Evolutionary conservation across 495 filamentous ascomycete genomes (phyloP), one percentile per base, ranked within the genome.

Genomic region (Penicillium pulvis): DNA sequence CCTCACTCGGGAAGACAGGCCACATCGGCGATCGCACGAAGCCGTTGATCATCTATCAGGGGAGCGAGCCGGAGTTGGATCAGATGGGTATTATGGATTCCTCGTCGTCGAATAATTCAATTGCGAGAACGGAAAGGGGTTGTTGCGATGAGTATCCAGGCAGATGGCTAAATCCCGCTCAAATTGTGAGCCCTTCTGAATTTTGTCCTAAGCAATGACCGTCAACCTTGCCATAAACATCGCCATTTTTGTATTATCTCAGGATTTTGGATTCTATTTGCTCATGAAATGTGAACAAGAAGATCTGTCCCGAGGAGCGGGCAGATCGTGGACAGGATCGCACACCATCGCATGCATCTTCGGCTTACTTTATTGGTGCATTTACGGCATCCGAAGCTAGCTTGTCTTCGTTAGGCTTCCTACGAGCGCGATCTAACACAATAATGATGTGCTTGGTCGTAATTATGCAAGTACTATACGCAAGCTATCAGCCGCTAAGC

Each of bases 51-150:
- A 26, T 26, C 20, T 26, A 48, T 26, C 46, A 48, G 46, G 10
- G 46, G 26, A n/a, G 26, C 14, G 46, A 48, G 26, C 46, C 1
- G 46, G 46, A n/a, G 12, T 30, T 2, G 5, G 26, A 48, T 12
- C 46, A 24, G 6, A 23, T 23, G 20, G 46, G 24, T 7, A 14
- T 48, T 2, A 2, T 16, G 10, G 46, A 48, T 9, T 48, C 46
- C 3, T 26, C 46, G 46, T 48, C 46, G 19, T 24, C 46, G 3
- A 48, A 48, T 48, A 48, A 48, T n/a, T 30, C 28, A 20, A 20
- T 48, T 26, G 26, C 17, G 46, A 48, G 46, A 16, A n/a, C 19
- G 19, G 19, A 1, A 30, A 48, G 42, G 20, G 20, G 20, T 23
- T 23, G 20, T 23, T 23, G 20, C 20, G 1, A 1, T 2, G 2